Evolutionary conservation across 2,329 filamentous ascomycete genomes (phyloP).

Genomic region (Diatrype stigma): DNA sequence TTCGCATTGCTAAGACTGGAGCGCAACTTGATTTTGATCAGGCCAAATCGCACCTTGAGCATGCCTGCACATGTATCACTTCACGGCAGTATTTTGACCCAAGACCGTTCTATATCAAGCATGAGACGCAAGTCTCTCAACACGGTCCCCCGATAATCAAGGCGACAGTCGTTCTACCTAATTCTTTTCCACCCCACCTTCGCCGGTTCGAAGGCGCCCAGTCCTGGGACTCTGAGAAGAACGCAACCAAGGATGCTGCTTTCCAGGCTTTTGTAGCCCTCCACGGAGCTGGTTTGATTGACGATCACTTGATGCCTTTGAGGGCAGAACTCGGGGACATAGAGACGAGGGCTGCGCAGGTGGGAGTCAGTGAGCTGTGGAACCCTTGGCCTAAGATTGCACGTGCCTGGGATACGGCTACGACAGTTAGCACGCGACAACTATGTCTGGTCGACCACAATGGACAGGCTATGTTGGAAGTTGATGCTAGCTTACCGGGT

Average conservation of each 20-base stretch:
- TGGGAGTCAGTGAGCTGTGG: conserved; percentile 33
- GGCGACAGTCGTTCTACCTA: conserved; percentile 67
- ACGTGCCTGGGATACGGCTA: conserved; percentile 35
- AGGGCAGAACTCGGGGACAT: conserved; percentile 36
- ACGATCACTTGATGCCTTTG: conserved; percentile 71
- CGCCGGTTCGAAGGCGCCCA: conserved; percentile 47
- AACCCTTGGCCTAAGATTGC: conserved; percentile 46
- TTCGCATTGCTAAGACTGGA: conserved; percentile 41
- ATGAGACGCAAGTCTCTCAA: conserved; percentile 26
- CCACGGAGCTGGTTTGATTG: conserved; percentile 67
- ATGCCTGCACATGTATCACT: conserved; percentile 69
- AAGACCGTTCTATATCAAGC: conserved; percentile 63
- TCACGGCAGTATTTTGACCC: conserved; percentile 57
- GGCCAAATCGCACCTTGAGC: conserved; percentile 70
- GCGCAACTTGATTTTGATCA: conserved; percentile 70
- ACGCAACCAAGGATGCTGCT: conserved; percentile 75
- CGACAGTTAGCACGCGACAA: conserved; percentile 26
- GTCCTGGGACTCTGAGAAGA: conserved; percentile 67
- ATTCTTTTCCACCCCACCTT: conserved; percentile 60
- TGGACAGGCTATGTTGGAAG: conserved; percentile 28
- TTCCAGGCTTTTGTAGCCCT: conserved; percentile 74
- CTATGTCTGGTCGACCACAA: conserved; percentile 32
- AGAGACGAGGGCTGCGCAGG: conserved; percentile 32
- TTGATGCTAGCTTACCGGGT: conserved; percentile 41
- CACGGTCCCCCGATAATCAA: conserved; percentile 29